phyloP scores from a whole-genome alignment of 441 rosid species.

The Breynia disticha region DNA sequence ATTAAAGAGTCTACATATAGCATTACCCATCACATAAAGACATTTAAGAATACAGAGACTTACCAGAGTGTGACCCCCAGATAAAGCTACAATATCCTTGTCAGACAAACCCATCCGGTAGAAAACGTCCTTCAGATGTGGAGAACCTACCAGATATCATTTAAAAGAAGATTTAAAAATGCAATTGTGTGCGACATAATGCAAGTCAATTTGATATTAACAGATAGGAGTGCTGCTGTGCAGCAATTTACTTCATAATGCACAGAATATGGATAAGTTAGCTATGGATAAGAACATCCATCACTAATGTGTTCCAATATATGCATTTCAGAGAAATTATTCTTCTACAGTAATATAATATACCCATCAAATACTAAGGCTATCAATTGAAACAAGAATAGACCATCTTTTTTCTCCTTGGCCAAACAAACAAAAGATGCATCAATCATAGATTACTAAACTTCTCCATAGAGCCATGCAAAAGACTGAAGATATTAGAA shows the following conservation, averaged over 20 bases:
- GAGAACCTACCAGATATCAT: conserved; percentile 30
- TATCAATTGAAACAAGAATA: no score
- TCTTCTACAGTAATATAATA: no score
- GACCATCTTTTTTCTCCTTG: no score
- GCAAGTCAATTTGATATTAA: neutral
- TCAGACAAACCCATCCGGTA: conserved; percentile 79
- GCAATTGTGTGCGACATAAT: neutral
- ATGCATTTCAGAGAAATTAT: no score
- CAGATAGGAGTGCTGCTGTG: neutral
- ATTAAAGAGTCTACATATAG: neutral
- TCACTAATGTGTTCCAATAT: no score
- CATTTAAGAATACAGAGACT: neutral
- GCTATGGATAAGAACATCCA: no score
- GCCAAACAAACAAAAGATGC: no score
- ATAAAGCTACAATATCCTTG: conserved; percentile 84
- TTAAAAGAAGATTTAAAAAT: neutral
- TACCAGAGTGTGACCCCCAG: conserved; percentile 94
- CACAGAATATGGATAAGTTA: no score
- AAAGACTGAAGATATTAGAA: no score
- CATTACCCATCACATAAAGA: neutral
- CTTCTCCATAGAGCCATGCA: no score
- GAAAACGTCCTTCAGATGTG: conserved; percentile 65
- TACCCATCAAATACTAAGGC: no score
- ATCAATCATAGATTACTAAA: no score
- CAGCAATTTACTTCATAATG: neutral